Evolutionary conservation across 305 asterid genomes (phyloP).

Genomic region (Fraxinus latifolia): DNA sequence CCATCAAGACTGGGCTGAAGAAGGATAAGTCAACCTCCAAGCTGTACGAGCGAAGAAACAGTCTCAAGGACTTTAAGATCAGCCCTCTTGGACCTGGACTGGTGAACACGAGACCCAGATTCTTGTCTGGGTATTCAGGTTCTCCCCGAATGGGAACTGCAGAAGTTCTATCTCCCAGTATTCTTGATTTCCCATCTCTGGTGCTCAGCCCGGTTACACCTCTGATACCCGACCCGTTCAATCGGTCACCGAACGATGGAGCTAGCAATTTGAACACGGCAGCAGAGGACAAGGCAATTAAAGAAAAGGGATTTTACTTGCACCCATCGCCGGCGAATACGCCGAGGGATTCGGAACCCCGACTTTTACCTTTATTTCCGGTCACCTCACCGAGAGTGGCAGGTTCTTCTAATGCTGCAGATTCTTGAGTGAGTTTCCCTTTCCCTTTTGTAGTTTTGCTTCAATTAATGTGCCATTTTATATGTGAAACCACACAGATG

Average conservation of each 20-base stretch:
- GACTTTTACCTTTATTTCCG: conserved; percentile 59
- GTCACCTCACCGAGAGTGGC: conserved; percentile 51
- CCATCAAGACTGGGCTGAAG: conserved; percentile 40
- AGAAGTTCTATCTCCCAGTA: conserved; percentile 53
- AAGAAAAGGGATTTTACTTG: conserved; percentile 51
- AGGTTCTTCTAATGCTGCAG: conserved; percentile 33
- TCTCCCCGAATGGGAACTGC: conserved; percentile 47
- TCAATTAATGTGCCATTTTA: conserved; percentile 25
- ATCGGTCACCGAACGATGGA: conserved; percentile 23
- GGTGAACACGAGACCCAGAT: conserved; percentile 30
- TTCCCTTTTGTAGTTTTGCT: conserved; percentile 23
- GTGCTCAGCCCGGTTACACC: conserved; percentile 69
- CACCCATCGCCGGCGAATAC: conserved; percentile 63
- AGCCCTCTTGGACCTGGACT: conserved; percentile 48
- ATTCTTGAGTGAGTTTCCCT: conserved; percentile 36
- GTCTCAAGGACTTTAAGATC: conserved; percentile 52
- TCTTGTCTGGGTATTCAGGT: conserved; percentile 26
- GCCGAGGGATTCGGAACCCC: conserved; percentile 62
- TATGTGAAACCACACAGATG: conserved; percentile 32
- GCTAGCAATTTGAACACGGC: conserved; percentile 25
- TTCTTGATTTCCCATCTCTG: conserved; percentile 58
- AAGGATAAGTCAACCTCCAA: conserved; percentile 46
- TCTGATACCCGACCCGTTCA: conserved; percentile 56
- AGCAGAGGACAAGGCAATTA: conserved; percentile 61
- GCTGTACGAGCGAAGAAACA: conserved; percentile 61